These are phyloP conservation scores for Solanum medicagineum DNA, from an alignment of 257 asterid species.

Conservation along the genomic window DNA sequence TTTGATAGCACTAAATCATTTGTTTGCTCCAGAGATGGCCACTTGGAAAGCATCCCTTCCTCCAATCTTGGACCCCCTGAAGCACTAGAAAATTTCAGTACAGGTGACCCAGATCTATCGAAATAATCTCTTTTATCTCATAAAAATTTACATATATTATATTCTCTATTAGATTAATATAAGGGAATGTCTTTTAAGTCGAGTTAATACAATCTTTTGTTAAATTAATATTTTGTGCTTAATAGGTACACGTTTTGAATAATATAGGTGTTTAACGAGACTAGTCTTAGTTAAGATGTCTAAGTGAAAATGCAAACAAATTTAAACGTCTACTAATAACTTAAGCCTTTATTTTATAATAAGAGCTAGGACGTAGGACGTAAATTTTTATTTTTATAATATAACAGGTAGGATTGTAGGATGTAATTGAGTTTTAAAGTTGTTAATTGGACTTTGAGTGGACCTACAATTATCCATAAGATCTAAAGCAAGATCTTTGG, in stretches of 20 bases:
- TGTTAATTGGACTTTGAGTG: not conserved
- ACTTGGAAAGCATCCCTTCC: constrained; percentile 19
- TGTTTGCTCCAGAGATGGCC: constrained; percentile 18
- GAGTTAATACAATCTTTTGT: no score
- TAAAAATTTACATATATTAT: no score
- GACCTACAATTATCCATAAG: not conserved
- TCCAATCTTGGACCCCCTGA: not conserved
- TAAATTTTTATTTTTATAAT: no score
- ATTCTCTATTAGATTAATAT: no score
- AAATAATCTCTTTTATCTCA: no score
- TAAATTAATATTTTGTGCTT: no score
- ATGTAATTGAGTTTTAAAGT: not conserved
- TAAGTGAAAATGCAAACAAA: no score
- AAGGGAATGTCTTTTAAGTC: no score
- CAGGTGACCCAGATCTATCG: not conserved
- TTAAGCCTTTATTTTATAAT: not conserved
- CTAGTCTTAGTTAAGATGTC: no score
- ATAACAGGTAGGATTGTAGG: not conserved
- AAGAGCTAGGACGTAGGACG: not conserved
- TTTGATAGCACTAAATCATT: constrained; percentile 14
- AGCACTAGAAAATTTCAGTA: not conserved
- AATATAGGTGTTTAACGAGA: no score
- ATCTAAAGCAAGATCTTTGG: not conserved
- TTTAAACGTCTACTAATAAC: no score
- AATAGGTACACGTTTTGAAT: no score